Evolutionary conservation across 495 filamentous ascomycete species (phyloP).

Genomic region (Penicillium diatomitis): DNA sequence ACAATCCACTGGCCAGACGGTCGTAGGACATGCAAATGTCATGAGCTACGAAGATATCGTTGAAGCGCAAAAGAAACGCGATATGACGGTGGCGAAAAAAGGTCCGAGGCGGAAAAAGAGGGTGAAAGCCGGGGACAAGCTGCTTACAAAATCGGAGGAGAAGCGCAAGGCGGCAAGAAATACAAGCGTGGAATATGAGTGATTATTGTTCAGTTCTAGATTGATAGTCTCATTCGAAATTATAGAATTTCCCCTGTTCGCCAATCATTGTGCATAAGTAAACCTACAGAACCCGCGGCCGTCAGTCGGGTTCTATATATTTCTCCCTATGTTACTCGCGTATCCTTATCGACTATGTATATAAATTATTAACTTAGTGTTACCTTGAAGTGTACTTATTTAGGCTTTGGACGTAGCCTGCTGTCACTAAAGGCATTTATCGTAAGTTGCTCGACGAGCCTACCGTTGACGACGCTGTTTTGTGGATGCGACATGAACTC

Average conservation of each 20-base stretch:
- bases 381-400: neutral
- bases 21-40: slow-evolving; percentile 27
- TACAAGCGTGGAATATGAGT: slow-evolving; percentile 10
- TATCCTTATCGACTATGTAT: neutral
- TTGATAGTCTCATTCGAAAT: neutral
- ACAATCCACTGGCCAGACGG: slow-evolving; percentile 17
- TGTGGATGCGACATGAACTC: neutral
- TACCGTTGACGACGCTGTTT: neutral
- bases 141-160: slow-evolving; percentile 6
- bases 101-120: slow-evolving; percentile 10
- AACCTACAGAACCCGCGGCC: neutral
- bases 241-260: neutral
- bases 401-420: neutral
- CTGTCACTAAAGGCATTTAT: neutral
- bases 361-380: no score
- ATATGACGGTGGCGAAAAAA: slow-evolving; percentile 6
- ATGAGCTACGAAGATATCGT: slow-evolving; percentile 30
- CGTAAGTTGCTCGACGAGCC: neutral
- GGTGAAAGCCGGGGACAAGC: slow-evolving; percentile 3
- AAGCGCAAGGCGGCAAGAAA: slow-evolving; percentile 11
- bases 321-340: neutral
- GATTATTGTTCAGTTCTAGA: slow-evolving; percentile 9
- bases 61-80: slow-evolving; percentile 23
- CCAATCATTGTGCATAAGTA: neutral
- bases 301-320: neutral